Percentiles rank a stretch among this genome's conserved stretches.
phyloP scores from a whole-genome alignment of 495 filamentous ascomycete species.

The Amniculicola lignicola region DNA sequence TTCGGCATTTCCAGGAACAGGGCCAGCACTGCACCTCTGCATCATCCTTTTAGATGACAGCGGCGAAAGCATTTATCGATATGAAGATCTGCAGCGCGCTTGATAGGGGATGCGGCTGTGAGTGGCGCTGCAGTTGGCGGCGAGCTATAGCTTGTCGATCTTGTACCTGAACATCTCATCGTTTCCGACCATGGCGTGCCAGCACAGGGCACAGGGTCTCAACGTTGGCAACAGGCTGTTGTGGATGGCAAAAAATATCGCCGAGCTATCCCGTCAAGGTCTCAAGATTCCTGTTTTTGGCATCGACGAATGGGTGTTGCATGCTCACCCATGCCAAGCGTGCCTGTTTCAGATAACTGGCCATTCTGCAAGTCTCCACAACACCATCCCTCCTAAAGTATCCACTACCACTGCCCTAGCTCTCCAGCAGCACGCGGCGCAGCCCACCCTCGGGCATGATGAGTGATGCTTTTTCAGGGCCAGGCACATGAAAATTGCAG shows the following conservation, averaged over 20 bases:
- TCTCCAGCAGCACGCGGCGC: too few relatives aligned
- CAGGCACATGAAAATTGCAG: too few relatives aligned
- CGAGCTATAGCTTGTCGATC: background rate
- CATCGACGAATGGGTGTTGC: slow-evolving; percentile 6
- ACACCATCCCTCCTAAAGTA: background rate
- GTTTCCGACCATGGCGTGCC: background rate
- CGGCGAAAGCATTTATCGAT: too few relatives aligned
- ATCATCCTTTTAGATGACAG: too few relatives aligned
- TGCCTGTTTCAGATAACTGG: slow-evolving; percentile 14
- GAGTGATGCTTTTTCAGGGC: background rate
- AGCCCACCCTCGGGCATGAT: background rate
- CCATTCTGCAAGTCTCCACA: too few relatives aligned
- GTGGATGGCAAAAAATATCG: background rate
- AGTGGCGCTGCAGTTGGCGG: too few relatives aligned
- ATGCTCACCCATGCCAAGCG: too few relatives aligned
- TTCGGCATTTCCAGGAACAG: too few relatives aligned
- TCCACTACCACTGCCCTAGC: background rate
- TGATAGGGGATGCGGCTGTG: too few relatives aligned
- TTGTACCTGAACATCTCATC: slow-evolving; percentile 4
- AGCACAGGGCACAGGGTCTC: background rate
- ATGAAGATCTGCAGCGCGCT: too few relatives aligned
- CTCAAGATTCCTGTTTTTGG: slow-evolving; percentile 24
- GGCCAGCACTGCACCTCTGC: too few relatives aligned
- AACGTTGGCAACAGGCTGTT: background rate
- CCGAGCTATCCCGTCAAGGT: slow-evolving; percentile 7